Percentiles rank a stretch among this genome's conserved stretches.
These are phyloP conservation scores for Trametes hirsuta DNA, from an alignment of 1,284 basidiomycete genomes.

Conservation along the genomic window DNA sequence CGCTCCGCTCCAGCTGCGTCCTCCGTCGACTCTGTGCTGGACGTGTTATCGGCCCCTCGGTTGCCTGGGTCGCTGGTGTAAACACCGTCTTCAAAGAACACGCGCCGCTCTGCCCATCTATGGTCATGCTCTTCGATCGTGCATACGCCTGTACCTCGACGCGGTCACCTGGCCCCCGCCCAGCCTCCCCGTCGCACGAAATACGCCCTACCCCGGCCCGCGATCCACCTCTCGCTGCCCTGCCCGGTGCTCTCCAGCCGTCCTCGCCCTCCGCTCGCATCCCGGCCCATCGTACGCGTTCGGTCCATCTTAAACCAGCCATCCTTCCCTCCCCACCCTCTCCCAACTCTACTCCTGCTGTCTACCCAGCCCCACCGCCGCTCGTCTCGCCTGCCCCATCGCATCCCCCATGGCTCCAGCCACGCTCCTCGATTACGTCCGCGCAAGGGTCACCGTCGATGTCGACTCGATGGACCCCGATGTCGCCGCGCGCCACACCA, in stretches of 20 bases:
- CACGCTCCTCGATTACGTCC: conserved; percentile 44
- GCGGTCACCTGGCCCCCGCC: conserved; percentile 1
- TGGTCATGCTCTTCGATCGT: background rate
- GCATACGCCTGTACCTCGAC: background rate
- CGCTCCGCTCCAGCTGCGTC: too few relatives aligned
- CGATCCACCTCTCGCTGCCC: background rate
- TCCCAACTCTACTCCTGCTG: background rate
- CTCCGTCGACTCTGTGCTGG: too few relatives aligned
- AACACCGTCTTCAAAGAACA: too few relatives aligned
- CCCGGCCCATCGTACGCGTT: background rate
- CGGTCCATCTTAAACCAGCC: background rate
- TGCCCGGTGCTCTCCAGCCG: background rate
- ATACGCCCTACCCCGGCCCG: background rate
- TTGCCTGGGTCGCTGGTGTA: too few relatives aligned
- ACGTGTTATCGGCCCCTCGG: too few relatives aligned
- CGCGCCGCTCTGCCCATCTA: too few relatives aligned
- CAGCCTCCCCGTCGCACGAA: background rate
- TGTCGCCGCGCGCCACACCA: conserved; percentile 43
- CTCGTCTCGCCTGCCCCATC: background rate
- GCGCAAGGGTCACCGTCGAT: conserved; percentile 44
- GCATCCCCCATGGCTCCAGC: conserved; percentile 12
- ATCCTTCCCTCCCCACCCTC: background rate
- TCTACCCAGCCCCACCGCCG: too few relatives aligned
- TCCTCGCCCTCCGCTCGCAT: background rate
- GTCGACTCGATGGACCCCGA: conserved; percentile 54